Conservation (phyloP, 108 stramenopile genomes). For the Epithemia pelagica region DNA sequence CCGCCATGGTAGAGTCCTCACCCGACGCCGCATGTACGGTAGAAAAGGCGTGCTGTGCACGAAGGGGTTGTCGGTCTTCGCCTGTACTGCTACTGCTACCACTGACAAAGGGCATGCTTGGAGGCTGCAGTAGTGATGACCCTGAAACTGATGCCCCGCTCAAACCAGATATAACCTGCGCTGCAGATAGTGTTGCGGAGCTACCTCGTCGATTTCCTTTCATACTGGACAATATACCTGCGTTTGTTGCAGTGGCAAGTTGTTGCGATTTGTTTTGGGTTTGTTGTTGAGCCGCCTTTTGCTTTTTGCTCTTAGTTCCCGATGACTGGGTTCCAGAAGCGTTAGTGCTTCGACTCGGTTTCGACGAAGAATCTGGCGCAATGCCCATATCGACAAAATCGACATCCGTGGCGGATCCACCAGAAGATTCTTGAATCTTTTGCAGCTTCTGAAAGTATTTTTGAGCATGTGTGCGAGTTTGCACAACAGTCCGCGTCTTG, state of each 20-base stretch:
- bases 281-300: background rate
- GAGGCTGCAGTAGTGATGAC: background rate
- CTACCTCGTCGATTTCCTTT: background rate
- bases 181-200: conserved; percentile 9
- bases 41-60: background rate
- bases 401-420: conserved; percentile 18
- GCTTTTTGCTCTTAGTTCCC: background rate
- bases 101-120: background rate
- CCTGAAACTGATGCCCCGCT: background rate
- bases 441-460: conserved; percentile 98
- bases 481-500: conserved; percentile 94
- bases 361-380: conserved; percentile 15
- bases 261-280: background rate
- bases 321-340: background rate
- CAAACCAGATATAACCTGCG: conserved; percentile 13
- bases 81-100: background rate
- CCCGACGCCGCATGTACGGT: background rate
- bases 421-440: conserved; percentile 38
- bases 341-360: conserved; percentile 16
- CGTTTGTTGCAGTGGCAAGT: background rate
- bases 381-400: conserved; percentile 20
- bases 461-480: conserved; percentile 98
- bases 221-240: background rate
- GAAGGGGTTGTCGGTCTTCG: background rate
- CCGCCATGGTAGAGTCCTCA: background rate